Evolutionary conservation across 805 yeast species (phyloP).

Genomic region (Candida ascalaphidarum): DNA sequence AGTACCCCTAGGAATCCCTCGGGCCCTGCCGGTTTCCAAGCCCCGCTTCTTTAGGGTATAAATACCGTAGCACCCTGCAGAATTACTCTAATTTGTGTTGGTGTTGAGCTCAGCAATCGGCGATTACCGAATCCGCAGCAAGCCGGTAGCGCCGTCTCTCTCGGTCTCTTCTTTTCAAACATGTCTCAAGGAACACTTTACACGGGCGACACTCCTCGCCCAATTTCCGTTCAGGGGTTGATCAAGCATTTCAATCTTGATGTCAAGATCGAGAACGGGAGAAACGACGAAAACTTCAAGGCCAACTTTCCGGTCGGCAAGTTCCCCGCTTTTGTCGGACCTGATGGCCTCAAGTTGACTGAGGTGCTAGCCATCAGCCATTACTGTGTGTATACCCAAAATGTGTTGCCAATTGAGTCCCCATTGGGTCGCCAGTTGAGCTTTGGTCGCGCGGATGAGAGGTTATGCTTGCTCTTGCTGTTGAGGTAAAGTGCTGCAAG

Average conservation of each 20-base stretch:
- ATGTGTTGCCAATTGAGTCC: slow-evolving; percentile 3
- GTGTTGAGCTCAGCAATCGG: no score
- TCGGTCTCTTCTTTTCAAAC: no score
- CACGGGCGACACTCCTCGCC: slow-evolving; percentile 26
- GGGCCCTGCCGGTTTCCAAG: no score
- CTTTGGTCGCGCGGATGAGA: slow-evolving; percentile 88
- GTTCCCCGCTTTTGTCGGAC: slow-evolving; percentile 63
- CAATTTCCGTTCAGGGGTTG: slow-evolving; percentile 35
- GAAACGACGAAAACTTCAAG: slow-evolving; percentile 32
- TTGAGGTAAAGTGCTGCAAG: slow-evolving; percentile 34
- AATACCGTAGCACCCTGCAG: no score
- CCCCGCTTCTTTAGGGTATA: no score
- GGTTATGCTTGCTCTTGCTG: slow-evolving; percentile 57
- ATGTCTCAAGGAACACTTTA: slow-evolving; percentile 70
- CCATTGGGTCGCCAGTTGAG: no score
- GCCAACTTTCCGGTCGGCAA: slow-evolving; percentile 56
- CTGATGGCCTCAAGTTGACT: slow-evolving; percentile 62
- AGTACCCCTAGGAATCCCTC: no score
- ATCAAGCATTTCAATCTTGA: slow-evolving; percentile 56
- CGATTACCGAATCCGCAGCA: no score
- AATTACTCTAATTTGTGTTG: no score
- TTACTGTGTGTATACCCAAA: slow-evolving; percentile 39
- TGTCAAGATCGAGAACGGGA: slow-evolving; percentile 41
- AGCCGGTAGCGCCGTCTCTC: no score
- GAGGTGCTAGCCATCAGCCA: slow-evolving; percentile 59